Evolutionary conservation across 2,329 filamentous ascomycete species (phyloP), one percentile per base, ranked within the genome.

Genomic region (Hypoxylon sp.): DNA sequence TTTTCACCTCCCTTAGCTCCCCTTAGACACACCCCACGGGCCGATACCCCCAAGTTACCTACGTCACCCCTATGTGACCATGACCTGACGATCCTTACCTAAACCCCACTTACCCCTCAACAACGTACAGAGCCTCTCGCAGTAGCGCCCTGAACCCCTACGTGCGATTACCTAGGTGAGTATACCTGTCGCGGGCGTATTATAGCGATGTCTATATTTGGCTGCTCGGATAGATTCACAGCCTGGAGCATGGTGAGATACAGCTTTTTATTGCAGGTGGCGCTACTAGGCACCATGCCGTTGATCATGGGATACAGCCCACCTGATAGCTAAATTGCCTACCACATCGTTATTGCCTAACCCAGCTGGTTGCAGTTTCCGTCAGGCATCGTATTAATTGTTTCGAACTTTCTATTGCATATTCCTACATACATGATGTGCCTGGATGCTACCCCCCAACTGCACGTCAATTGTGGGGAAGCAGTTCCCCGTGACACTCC

Each of bases 401-500:
- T 56, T 58, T 48, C 49, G 68, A 62, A 65, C 61, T 61, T 62
- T 59, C 54, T 62, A 68, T 64, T 68, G 68, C 68, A 70, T 68
- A 61, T 57, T 61, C 51, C 40, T 35, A 58, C 42, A 27, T 57
- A 50, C 20, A 42, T 62, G 55, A 59, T 53, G 68, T 70, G 44
- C 68, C 68, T 70, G 61, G 57, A 70, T 70, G 53, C 37, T 53
- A 70, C 68, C 64, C 64, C 68, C 61, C 11, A 44, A 65, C 40
- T 70, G 68, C 68, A 70, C 65, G 68, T 68, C 68, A 68, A 68
- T 55, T 68, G 68, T 70, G 68, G 68, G 65, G 68, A 70, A 65
- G 44, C 33, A 6, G 30, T 56, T 64, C 57, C 67, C 60, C 67
- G 67, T 70, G 67, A 66, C 64, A 67, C 64, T 54, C 56, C 56